Evolutionary conservation across 2,329 filamentous ascomycete genomes (phyloP), one percentile per base, ranked within the genome.

Genomic region (Raffaelea albimanens): DNA sequence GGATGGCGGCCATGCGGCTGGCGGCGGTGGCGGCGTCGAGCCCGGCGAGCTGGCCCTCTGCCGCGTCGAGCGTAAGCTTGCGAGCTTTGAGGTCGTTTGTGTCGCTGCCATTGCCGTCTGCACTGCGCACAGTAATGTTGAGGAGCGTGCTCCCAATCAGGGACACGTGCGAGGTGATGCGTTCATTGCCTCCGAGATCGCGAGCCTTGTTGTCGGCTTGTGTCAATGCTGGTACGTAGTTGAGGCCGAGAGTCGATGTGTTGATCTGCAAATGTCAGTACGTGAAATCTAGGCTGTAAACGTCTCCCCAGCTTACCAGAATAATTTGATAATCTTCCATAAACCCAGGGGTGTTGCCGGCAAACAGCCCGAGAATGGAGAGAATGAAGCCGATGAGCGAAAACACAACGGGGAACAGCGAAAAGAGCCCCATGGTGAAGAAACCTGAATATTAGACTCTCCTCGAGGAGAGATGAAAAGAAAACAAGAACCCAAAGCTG

Each of bases 271-370:
- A 16, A 16, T 29, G 34, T 7, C 4, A 5, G 23, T 43, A 16
- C n/a, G 2, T 9, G 40, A 20, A 34, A 10, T 34, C n/a, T n/a
- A n/a, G 31, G 10, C 31, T 10, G 31, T 34, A 13, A 41, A 23
- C 21, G 18, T 22, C 10, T 21, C 2, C n/a, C 9, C 5, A 19
- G 57, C 64, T 45, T 55, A 67, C 65, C 41, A 63, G 60, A 25
- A 68, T 58, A 34, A 69, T 58, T 31, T 67, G 63, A 49, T 63
- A 67, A 11, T 64, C 60, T 33, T 68, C 64, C 52, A 68, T 53
- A 29, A 61, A 61, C 20, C 60, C 57, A 5, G 61, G 58, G 8
- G 62, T 63, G 18, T 63, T 63, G 40, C 66, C 66, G 31, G 66
- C 64, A 47, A 68, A 61, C 16, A 68, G 59, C 13, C 59, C 57